phyloP scores from a whole-genome alignment of 2,329 filamentous ascomycete genomes.

The Penicillium occitanis region DNA sequence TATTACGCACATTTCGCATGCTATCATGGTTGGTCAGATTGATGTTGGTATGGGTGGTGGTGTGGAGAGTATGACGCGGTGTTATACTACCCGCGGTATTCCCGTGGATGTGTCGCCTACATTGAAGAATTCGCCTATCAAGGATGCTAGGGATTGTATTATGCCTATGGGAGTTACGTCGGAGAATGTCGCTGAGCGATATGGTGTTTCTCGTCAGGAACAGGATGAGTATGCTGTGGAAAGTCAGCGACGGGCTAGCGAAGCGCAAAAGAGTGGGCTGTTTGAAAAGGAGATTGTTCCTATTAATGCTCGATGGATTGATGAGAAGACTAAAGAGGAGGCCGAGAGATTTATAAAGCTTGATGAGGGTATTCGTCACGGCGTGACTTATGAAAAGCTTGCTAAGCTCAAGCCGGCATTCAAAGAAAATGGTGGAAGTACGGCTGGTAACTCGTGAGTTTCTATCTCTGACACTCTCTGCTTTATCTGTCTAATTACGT shows the following conservation, averaged over 20 bases:
- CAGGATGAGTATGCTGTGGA: constrained; percentile 83
- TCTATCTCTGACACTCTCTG: too few relatives aligned
- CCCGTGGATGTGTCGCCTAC: constrained; percentile 29
- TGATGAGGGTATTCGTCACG: constrained; percentile 84
- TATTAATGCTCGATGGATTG: constrained; percentile 75
- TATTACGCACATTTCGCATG: constrained; percentile 84
- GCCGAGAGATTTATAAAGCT: constrained; percentile 55
- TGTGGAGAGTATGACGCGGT: constrained; percentile 75
- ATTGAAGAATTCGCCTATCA: constrained; percentile 26
- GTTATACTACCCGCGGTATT: constrained; percentile 29
- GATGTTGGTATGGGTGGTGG: constrained; percentile 84
- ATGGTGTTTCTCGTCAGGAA: constrained; percentile 70
- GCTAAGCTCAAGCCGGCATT: constrained; percentile 82
- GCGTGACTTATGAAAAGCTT: constrained; percentile 77
- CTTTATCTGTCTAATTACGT: neutral
- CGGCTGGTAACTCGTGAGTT: constrained; percentile 58
- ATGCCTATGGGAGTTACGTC: constrained; percentile 94
- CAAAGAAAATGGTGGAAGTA: constrained; percentile 71
- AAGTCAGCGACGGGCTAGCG: constrained; percentile 79
- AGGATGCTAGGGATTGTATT: constrained; percentile 78
- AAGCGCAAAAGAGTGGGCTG: constrained; percentile 79
- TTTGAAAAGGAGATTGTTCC: constrained; percentile 90
- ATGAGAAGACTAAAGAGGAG: constrained; percentile 70
- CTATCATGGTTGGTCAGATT: constrained; percentile 75
- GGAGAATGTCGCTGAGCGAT: constrained; percentile 88